Conservation (phyloP, 2,329 filamentous ascomycete genomes). For the Diaporthe aspalathi region DNA sequence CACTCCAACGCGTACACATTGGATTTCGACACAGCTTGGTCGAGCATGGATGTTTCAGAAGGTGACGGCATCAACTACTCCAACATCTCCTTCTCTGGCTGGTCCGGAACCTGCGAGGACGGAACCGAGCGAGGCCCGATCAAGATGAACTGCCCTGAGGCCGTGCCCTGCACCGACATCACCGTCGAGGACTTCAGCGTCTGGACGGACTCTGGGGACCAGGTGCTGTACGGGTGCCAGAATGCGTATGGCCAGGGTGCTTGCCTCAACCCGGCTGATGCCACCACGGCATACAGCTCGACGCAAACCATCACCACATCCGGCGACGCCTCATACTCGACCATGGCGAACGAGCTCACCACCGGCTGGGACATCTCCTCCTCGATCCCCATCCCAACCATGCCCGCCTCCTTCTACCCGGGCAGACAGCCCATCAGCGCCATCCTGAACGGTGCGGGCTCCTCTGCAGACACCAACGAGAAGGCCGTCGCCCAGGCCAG, state of each 20-base stretch:
- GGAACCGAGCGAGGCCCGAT: slow-evolving; percentile 64
- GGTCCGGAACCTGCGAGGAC: slow-evolving; percentile 64
- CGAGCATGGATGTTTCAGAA: slow-evolving; percentile 36
- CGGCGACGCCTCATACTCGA: slow-evolving; percentile 40
- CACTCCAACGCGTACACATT: slow-evolving; percentile 69
- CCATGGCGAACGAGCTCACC: slow-evolving; percentile 39
- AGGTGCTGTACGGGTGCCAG: slow-evolving; percentile 42
- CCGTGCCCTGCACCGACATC: slow-evolving; percentile 63
- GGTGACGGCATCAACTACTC: slow-evolving; percentile 64
- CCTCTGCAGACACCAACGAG: slow-evolving; percentile 8
- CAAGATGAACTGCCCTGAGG: slow-evolving; percentile 62
- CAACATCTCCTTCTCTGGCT: slow-evolving; percentile 66
- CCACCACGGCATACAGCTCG: slow-evolving; percentile 39
- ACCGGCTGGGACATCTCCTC: slow-evolving; percentile 33
- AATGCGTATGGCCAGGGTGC: slow-evolving; percentile 42
- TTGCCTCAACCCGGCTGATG: slow-evolving; percentile 38
- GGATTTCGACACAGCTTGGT: slow-evolving; percentile 66
- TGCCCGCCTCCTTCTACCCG: slow-evolving; percentile 38
- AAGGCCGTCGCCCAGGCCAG: slow-evolving; percentile 16
- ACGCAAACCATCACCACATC: slow-evolving; percentile 40
- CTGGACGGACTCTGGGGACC: slow-evolving; percentile 59
- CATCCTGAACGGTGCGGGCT: slow-evolving; percentile 27
- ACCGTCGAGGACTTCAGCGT: slow-evolving; percentile 63
- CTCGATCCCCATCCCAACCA: slow-evolving; percentile 37
- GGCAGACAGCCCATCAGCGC: slow-evolving; percentile 36